Evolutionary conservation across 2,329 filamentous ascomycete genomes (phyloP), one percentile per base, ranked within the genome.

Genomic region (Fusarium bactridioides): DNA sequence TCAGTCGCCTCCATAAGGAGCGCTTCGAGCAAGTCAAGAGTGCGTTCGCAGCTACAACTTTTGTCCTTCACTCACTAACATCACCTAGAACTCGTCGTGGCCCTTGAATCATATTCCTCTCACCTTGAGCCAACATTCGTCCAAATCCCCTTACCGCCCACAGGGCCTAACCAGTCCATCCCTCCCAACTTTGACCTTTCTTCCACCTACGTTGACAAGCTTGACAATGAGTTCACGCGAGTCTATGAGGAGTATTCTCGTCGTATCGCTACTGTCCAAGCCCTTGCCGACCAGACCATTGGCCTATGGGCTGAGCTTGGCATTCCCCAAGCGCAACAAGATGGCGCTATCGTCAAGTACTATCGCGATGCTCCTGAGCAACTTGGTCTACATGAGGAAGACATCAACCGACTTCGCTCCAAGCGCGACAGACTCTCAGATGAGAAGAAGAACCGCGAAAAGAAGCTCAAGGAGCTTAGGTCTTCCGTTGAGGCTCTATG

Each of bases 191-290:
- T 99, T 80, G 95, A 98, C 78, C 90, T 99, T n/a, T 98, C 95
- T 0, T 91, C 93, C 0, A 87, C 92, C 9, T 99, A 98, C 78
- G 93, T 98, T 59, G 90, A 93, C 69, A 91, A 92, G 64, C 89
- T 99, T 25, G 95, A 99, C 80, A 87, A 88, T 60, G 96, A 99
- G 82, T 99, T 98, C 79, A 94, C 94, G 16, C 90, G 94, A 67
- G 94, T 99, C 25, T 98, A 98, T 82, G 94, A 98, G 78, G 97
- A 99, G 84, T 99, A 98, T 83, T 94, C 92, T 47, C 92, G 91
- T 74, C 93, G 96, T 53, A 87, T 97, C 48, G 88, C 88, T 35
- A 90, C 89, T 0, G 94, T 98, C 19, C 90, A 94, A 81, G 83
- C 90, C 25, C 82, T 94, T 7, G 91, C 90, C 44, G 93, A 97